Conservation (phyloP, 257 asterid genomes). For the Jacaranda copaia region DNA sequence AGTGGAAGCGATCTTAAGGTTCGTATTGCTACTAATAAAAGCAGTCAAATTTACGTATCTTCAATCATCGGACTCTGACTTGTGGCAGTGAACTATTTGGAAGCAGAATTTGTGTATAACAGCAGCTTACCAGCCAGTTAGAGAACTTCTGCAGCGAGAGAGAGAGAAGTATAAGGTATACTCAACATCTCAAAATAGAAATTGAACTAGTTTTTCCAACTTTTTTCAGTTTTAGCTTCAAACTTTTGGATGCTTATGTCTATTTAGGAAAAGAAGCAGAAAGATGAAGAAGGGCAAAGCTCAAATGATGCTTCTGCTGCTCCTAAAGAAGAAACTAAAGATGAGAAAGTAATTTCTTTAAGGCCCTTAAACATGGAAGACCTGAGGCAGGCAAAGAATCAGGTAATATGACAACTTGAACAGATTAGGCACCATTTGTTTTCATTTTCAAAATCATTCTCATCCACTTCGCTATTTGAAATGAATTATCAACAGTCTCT, state of each 20-base stretch:
- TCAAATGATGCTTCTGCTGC: conserved; percentile 50
- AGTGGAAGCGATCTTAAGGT: conserved; percentile 98
- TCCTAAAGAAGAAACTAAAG: conserved; percentile 51
- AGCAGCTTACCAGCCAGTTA: conserved; percentile 96
- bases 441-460: no score
- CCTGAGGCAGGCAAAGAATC: conserved; percentile 84
- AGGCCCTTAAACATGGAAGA: conserved; percentile 94
- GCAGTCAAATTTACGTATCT: background rate
- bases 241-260: conserved; percentile 27
- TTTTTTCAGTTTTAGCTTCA: background rate
- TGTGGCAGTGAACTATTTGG: conserved; percentile 29
- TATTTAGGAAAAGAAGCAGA: conserved; percentile 63
- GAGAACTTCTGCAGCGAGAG: conserved; percentile 85
- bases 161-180: conserved; percentile 71
- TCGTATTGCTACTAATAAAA: conserved; percentile 27
- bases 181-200: conserved; percentile 5
- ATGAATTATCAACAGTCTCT: no score
- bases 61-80: conserved; percentile 36
- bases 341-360: conserved; percentile 63
- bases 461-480: no score
- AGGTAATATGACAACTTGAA: conserved; percentile 50
- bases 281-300: conserved; percentile 52
- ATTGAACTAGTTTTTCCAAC: conserved; percentile 11
- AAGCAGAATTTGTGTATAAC: conserved; percentile 85
- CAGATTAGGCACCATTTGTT: no score